phyloP scores from a whole-genome alignment of 345 rosid genomes.

The Pseudoturritis turrita region DNA sequence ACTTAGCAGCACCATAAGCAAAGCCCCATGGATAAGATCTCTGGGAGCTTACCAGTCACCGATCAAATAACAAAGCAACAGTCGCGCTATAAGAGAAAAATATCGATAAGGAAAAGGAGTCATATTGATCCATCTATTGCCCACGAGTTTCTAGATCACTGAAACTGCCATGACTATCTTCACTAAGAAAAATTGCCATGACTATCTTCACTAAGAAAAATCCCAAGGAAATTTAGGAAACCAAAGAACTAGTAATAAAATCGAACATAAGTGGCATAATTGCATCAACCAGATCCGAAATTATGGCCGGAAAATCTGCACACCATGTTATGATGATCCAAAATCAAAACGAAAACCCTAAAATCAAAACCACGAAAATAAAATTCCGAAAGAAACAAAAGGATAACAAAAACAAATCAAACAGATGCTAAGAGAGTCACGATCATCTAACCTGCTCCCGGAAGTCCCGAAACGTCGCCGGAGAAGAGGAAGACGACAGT shows the following conservation, averaged over 20 bases:
- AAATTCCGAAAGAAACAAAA: background rate
- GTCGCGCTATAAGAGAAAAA: background rate
- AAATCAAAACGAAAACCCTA: conserved; percentile 11
- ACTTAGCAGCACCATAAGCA: conserved; percentile 1
- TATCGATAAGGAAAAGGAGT: background rate
- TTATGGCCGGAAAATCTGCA: conserved; percentile 31
- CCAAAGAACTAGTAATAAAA: conserved; percentile 28
- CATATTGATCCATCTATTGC: conserved; percentile 35
- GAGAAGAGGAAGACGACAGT: conserved; percentile 8
- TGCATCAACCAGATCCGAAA: conserved; percentile 58
- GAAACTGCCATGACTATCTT: background rate
- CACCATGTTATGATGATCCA: conserved; percentile 22
- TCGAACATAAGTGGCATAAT: background rate
- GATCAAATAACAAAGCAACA: conserved; percentile 10
- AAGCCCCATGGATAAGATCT: conserved; percentile 1
- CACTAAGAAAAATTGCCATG: conserved; percentile 3
- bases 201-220: background rate
- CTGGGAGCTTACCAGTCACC: background rate
- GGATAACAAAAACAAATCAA: conserved; percentile 3
- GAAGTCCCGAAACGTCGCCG: background rate
- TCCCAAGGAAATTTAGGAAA: conserved; percentile 10
- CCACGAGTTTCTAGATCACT: conserved; percentile 26
- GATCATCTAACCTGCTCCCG: conserved; percentile 15
- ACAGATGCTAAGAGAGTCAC: background rate
- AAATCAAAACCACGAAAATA: background rate